A percentile compares a stretch with the other conserved stretches of the same genome.
phyloP scores from a whole-genome alignment of 805 yeast species.

The Candida boleticola region DNA sequence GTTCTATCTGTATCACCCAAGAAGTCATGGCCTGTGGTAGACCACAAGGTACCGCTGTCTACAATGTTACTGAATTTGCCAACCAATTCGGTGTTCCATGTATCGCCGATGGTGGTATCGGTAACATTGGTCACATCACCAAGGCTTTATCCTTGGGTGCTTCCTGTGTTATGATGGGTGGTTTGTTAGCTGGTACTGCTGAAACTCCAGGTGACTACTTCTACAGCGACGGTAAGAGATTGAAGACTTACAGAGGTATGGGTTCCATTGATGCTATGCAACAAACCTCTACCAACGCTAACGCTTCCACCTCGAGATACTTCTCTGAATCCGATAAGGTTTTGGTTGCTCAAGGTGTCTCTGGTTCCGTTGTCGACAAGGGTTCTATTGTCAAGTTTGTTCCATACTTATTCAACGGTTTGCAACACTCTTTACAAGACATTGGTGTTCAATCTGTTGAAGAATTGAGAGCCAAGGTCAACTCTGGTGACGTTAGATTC shows the following conservation, averaged over 20 bases:
- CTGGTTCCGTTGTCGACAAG: conserved; percentile 95
- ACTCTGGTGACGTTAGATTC: conserved; percentile 75
- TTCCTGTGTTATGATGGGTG: conserved; percentile 98
- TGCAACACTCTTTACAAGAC: conserved; percentile 98
- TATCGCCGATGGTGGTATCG: conserved; percentile 99
- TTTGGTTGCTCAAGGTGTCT: conserved; percentile 98
- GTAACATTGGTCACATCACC: conserved; percentile 96
- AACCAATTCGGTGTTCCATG: conserved; percentile 96
- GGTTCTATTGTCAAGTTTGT: conserved; percentile 92
- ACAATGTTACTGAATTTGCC: conserved; percentile 90
- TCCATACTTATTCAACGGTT: conserved; percentile 91
- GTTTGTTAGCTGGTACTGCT: conserved; percentile 96
- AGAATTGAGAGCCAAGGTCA: conserved; percentile 63
- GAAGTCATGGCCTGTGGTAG: conserved; percentile 99
- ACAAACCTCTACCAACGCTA: conserved; percentile 80
- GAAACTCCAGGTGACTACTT: conserved; percentile 99
- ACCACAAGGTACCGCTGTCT: conserved; percentile 99
- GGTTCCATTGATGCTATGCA: conserved; percentile 99
- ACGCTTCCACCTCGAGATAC: conserved; percentile 97
- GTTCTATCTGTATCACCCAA: conserved; percentile 98
- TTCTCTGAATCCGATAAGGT: conserved; percentile 95
- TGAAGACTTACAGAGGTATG: conserved; percentile 98
- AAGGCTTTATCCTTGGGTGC: conserved; percentile 98
- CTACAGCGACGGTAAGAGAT: conserved; percentile 96
- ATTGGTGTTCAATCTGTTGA: conserved; percentile 76